Base-by-base conservation (phyloP, 129 eudicot genomes). In the Escallonia rubra region DNA sequence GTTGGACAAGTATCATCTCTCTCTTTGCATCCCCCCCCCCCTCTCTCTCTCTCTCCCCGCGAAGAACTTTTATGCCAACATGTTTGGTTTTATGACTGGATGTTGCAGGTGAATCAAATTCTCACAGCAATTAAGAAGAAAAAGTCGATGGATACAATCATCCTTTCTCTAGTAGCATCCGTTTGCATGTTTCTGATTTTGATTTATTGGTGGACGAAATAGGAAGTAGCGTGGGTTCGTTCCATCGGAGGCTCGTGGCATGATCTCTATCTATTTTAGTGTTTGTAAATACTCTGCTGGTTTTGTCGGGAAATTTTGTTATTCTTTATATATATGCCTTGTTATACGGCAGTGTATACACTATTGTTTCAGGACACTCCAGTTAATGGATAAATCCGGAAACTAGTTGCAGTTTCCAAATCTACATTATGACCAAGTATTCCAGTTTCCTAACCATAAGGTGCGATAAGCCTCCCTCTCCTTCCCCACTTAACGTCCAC, bases 61-160 rank as follows among this genome's bases (percentile, higher is more conserved):
- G 34, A 23, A 23, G 34, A 23, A 23, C 34, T 23, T 23, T 23
- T 23, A 23, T 23, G 34, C 34, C 34, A 23, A 23, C 34, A 23
- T 23, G 34, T 23, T 23, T 23, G 34, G 34, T 23, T 23, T 23
- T 23, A 23, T 47, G 41, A 15, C 23, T 41, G 5, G 65, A 71
- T 66, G 59, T 69, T 68, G 67, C 84, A 94, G 99, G 95, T 94
- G 66, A 90, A 90, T 70, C 83, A 80, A 72, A 87, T 94, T 69
- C 85, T 94, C 11, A 79, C 87, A 3, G 73, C 96, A 39, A 94
- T 94, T 85, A 94, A 94, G 87, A 94, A 91, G 94, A 94, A 90
- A 71, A 94, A 90, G 85, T 94, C 99, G 0, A 81, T 87, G 99
- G 99, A 94, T 76, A 90, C 99, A 39, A 87, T 94, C 68, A 87